These are phyloP conservation scores for Neofusicoccum cordaticola DNA, from an alignment of 2,329 filamentous ascomycete genomes.

Conservation along the genomic window DNA sequence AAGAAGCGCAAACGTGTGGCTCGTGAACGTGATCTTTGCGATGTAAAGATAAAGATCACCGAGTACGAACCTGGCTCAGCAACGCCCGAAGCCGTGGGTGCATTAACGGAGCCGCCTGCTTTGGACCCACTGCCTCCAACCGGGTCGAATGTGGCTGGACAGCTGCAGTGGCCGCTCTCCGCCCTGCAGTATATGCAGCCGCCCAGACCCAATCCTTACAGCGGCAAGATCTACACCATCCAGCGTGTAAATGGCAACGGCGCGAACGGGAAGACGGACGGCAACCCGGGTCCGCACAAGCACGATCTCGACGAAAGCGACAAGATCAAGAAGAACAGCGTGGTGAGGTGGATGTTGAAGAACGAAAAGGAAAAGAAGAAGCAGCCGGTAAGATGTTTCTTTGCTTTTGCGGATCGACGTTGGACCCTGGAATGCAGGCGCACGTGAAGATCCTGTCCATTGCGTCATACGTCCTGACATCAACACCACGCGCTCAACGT, in stretches of 20 bases:
- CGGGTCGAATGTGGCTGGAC: neutral
- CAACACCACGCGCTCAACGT: neutral
- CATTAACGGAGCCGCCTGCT: neutral
- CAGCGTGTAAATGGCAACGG: slow-evolving; percentile 76
- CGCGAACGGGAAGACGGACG: slow-evolving; percentile 68
- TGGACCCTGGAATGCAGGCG: neutral
- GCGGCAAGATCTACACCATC: slow-evolving; percentile 60
- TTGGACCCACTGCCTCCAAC: neutral
- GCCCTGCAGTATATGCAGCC: neutral
- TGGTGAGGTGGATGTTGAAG: slow-evolving; percentile 63
- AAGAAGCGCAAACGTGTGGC: slow-evolving; percentile 76
- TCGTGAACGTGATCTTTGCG: slow-evolving; percentile 75
- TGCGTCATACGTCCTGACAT: slow-evolving; percentile 12
- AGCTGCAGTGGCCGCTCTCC: slow-evolving; percentile 9
- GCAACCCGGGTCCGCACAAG: slow-evolving; percentile 69
- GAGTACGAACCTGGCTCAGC: slow-evolving; percentile 56
- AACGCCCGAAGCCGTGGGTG: slow-evolving; percentile 2
- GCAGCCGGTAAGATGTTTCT: slow-evolving; percentile 20
- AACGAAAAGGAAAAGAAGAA: slow-evolving; percentile 66
- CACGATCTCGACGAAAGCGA: slow-evolving; percentile 72
- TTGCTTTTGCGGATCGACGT: neutral
- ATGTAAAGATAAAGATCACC: slow-evolving; percentile 83
- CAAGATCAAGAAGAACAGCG: slow-evolving; percentile 76
- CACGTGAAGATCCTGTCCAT: slow-evolving; percentile 8
- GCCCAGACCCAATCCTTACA: neutral